Conservation (phyloP, 2,329 filamentous ascomycete genomes). For the Ophiostoma montium region DNA sequence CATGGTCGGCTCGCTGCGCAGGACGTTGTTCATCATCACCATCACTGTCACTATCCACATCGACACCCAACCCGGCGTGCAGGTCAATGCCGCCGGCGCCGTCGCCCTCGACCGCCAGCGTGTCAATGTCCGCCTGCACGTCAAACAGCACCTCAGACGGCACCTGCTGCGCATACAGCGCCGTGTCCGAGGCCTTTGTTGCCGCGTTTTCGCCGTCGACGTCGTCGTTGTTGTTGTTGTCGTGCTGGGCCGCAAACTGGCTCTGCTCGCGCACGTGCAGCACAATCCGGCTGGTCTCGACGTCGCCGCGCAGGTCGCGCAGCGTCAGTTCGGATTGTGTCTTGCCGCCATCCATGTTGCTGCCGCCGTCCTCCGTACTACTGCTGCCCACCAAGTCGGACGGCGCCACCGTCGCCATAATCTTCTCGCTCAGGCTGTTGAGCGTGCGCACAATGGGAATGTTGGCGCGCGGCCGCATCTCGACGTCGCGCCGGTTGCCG, state of each 20-base stretch:
- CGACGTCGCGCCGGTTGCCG: constrained; percentile 77
- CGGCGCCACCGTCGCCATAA: constrained; percentile 76
- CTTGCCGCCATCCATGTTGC: no score
- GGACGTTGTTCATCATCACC: constrained; percentile 27
- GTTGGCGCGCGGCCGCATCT: constrained; percentile 73
- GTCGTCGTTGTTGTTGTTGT: no score
- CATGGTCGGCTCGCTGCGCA: constrained; percentile 28
- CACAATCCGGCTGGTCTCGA: constrained; percentile 61
- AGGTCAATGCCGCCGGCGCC: constrained; percentile 42
- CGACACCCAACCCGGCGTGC: constrained; percentile 49
- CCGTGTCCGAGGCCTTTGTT: no score
- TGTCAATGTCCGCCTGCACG: constrained; percentile 48
- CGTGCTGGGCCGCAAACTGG: constrained; percentile 50
- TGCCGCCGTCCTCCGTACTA: constrained; percentile 54
- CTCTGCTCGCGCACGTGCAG: constrained; percentile 82
- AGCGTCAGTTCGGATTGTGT: constrained; percentile 61
- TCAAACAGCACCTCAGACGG: constrained; percentile 52
- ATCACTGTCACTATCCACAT: constrained; percentile 51
- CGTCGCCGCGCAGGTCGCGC: constrained; percentile 63
- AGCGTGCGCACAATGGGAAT: constrained; percentile 80
- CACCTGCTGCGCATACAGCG: constrained; percentile 53
- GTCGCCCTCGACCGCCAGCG: constrained; percentile 33
- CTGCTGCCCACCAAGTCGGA: constrained; percentile 55
- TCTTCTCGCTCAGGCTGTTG: constrained; percentile 83
- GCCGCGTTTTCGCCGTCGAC: no score